These are phyloP conservation scores for Lepiota venenata DNA, from an alignment of 768 basidiomycete genomes.

Conservation along the genomic window DNA sequence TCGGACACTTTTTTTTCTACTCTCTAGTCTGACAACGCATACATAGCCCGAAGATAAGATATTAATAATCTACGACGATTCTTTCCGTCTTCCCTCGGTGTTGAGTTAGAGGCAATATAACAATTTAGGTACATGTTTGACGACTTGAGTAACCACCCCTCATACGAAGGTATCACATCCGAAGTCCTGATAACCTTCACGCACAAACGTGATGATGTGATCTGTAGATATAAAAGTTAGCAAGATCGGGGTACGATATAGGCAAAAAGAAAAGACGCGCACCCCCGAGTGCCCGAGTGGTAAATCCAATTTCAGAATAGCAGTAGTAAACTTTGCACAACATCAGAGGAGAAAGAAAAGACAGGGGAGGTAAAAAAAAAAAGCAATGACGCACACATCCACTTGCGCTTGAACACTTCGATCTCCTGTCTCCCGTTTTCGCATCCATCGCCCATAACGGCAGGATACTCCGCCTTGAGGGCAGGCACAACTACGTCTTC, in stretches of 20 bases:
- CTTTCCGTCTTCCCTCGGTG: background rate
- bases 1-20: too few relatives aligned
- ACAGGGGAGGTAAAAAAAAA: constrained; percentile 3
- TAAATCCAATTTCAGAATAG: constrained; percentile 75
- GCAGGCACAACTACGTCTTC: constrained; percentile 56
- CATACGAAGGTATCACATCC: constrained; percentile 45
- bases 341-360: background rate
- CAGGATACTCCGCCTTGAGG: constrained; percentile 56
- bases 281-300: constrained; percentile 64
- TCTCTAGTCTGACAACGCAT: too few relatives aligned
- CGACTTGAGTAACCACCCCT: background rate
- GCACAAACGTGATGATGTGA: constrained; percentile 61
- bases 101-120: background rate
- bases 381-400: constrained; percentile 51
- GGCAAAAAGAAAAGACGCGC: constrained; percentile 20
- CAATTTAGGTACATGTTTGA: background rate
- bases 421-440: constrained; percentile 38
- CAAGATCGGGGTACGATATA: background rate
- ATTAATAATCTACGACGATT: too few relatives aligned
- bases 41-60: too few relatives aligned
- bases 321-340: constrained; percentile 36
- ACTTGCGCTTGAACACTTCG: constrained; percentile 73
- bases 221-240: constrained; percentile 30
- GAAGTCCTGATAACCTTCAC: constrained; percentile 60
- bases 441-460: constrained; percentile 41